Base-by-base conservation (phyloP, 192 early-diverging fungal genomes). In the Spizellomyces sp. region DNA sequence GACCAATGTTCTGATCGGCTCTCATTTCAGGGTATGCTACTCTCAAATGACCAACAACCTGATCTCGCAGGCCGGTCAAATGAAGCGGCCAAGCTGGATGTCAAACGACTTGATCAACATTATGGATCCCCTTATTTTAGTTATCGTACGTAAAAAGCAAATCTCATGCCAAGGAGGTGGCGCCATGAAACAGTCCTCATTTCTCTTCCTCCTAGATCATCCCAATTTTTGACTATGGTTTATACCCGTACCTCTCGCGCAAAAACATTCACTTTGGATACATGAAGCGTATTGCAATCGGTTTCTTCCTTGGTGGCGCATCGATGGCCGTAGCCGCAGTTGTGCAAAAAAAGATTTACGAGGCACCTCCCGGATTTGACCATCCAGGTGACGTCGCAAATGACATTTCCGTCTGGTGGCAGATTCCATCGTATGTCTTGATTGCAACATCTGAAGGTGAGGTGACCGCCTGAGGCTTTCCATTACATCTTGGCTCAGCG, bases 301-400 rank as follows among this genome's bases (percentile, higher is more conserved):
- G 91, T 27, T 91, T 93, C 78, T 58, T 88, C 44, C 79, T 89
- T 15, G 78, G 79, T 58, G 72, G 83, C 5, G 19, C 82, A 10
- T 76, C 86, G 58, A 87, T 93, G 81, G 82, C 71, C 46, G 89
- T 86, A 59, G 80, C 86, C 2, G 84, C 90, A 8, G 69, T 83
- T 58, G 71, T 90, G 44, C 91, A 93, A 69, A 69, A 77, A 45
- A 61, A 80, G 62, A 84, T 93, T 48, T 91, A 91, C 79, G 79
- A 69, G 36, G 69, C 80, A 0, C 14, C 50, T 4, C 14, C 50
- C 50, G 50, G 50, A 54, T 12, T 54, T 12, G 50, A 54, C 50
- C 64, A 66, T 46, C 36, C 21, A 41, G 21, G 48, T 57, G 58
- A 70, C 58, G 47, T 48, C 42, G 42, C 15, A 9, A 70, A 27